Evolutionary conservation across 306 rosid species (phyloP), one percentile per base, ranked within the genome.

Genomic region (Cajanus cajan): DNA sequence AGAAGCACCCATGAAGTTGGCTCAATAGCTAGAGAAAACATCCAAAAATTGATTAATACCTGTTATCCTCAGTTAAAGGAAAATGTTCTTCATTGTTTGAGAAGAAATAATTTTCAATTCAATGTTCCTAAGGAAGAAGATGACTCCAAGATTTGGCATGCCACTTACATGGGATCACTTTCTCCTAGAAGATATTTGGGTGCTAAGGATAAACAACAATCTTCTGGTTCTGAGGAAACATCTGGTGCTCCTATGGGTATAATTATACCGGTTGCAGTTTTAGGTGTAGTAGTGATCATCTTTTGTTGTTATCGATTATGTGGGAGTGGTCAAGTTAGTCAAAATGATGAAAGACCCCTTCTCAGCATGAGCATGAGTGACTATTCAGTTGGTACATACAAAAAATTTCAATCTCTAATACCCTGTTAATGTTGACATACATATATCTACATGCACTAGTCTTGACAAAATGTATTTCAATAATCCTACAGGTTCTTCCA

Each of bases 291-390:
- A 25, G 37, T 88, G 78, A 43, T 89, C 79, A 89, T 91, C 73
- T 43, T 88, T 16, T 91, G 90, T 80, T 93, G 74, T 85, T 43
- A 66, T 78, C 78, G 80, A 75, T 54, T 51, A 64, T 87, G 87
- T 79, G 68, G 89, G 81, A 68, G 31, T 19, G 82, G 87, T 21
- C 71, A 40, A 81, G 82, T 11, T 50, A 39, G 85, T 15, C 86
- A 78, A 80, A 93, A 74, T 68, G 99, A 95, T 82, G 94, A 93
- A 77, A 93, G 90, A 78, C 98, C 99, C 36, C 93, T 95, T 58
- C 97, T 95, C 71, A 87, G 90, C 89, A 44, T 88, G 89, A 93
- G 92, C 87, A 50, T 74, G 81, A 81, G 81, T 22, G 96, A 93
- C 85, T 84, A 69, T 84, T 90, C 98, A 76, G 44, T 65, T 71